Percentiles rank a stretch among this genome's conserved stretches.
Evolutionary conservation across 2,329 filamentous ascomycete species (phyloP).

Genomic region (Colletotrichum agaves): DNA sequence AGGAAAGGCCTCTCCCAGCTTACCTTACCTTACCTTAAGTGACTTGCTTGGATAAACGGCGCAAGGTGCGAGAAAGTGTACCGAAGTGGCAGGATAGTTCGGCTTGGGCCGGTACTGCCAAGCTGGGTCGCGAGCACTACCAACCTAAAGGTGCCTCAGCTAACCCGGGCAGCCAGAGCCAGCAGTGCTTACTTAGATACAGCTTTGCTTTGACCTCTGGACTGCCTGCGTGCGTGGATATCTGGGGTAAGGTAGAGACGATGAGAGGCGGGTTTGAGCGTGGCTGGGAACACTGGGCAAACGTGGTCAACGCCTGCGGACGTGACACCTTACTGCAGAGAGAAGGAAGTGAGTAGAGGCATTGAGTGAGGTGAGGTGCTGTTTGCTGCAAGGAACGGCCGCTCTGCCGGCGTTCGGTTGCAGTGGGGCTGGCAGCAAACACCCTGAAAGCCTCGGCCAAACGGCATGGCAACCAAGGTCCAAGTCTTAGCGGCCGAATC

Average conservation of each 20-base stretch:
- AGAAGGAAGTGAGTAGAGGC: background rate
- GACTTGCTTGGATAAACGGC: background rate
- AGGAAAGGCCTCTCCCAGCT: too few species aligned
- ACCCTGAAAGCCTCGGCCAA: conserved; percentile 28
- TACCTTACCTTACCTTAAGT: too few species aligned
- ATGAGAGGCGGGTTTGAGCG: too few species aligned
- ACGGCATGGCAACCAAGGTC: conserved; percentile 11
- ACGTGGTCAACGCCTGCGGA: background rate
- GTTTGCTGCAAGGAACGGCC: conserved; percentile 7
- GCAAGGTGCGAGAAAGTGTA: background rate
- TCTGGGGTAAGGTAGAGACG: too few species aligned
- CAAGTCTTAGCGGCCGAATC: conserved; percentile 1
- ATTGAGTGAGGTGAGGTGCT: background rate
- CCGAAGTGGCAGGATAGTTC: too few species aligned
- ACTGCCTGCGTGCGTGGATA: too few species aligned
- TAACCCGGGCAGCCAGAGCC: background rate
- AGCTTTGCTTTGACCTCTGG: too few species aligned
- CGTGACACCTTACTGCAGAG: background rate
- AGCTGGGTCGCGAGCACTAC: too few species aligned
- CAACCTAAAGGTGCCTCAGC: background rate
- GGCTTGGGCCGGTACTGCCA: background rate
- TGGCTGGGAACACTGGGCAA: background rate
- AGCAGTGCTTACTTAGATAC: background rate
- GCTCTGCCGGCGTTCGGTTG: background rate
- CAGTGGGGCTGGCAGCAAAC: conserved; percentile 1